Conservation (phyloP, 192 early-diverging fungal genomes). For the Cladochytrium replicatum region DNA sequence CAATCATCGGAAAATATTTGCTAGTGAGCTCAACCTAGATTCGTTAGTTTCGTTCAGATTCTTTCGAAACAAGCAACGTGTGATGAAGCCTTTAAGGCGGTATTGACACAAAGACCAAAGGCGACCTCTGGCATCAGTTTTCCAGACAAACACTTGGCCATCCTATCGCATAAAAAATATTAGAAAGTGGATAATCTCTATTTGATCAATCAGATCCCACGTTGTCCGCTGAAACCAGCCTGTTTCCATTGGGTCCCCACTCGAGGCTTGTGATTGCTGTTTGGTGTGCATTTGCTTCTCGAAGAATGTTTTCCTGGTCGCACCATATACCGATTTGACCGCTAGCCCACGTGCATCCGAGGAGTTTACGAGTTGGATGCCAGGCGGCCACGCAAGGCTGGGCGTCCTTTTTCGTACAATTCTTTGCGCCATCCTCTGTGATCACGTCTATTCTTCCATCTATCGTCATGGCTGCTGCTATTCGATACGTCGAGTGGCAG, state of each 20-base stretch:
- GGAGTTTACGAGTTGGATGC: slow-evolving; percentile 15
- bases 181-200: background rate
- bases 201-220: background rate
- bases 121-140: slow-evolving; percentile 35
- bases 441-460: background rate
- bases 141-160: slow-evolving; percentile 43
- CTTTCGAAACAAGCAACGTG: slow-evolving; percentile 3
- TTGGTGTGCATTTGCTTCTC: slow-evolving; percentile 36
- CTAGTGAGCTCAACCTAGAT: background rate
- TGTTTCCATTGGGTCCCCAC: slow-evolving; percentile 34
- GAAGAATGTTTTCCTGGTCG: slow-evolving; percentile 25
- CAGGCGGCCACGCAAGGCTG: background rate
- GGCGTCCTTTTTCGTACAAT: background rate
- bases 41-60: background rate
- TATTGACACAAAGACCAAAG: slow-evolving; percentile 36
- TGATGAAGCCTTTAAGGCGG: slow-evolving; percentile 22
- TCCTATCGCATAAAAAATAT: slow-evolving; percentile 23
- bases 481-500: background rate
- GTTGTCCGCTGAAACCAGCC: slow-evolving; percentile 37
- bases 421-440: background rate
- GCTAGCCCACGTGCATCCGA: slow-evolving; percentile 9
- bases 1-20: background rate
- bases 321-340: slow-evolving; percentile 33
- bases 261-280: slow-evolving; percentile 19
- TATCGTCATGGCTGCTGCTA: background rate